These are phyloP conservation scores for Penicillium silybi DNA, from an alignment of 495 filamentous ascomycete species.

Conservation along the genomic window DNA sequence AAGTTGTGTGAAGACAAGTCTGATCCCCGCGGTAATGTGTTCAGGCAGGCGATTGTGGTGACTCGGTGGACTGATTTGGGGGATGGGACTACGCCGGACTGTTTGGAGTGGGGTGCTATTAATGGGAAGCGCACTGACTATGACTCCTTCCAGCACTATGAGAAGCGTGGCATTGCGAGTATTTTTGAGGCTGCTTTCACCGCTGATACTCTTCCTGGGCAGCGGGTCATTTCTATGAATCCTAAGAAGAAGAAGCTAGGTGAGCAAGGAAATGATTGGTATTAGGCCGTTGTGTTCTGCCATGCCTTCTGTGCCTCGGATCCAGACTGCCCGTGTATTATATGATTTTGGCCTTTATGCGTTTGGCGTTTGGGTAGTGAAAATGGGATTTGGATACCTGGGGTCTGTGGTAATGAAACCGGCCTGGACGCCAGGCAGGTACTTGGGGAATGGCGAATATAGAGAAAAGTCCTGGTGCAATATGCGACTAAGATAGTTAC, in stretches of 20 bases:
- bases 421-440: background rate
- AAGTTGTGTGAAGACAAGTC: slow-evolving; percentile 49
- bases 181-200: slow-evolving; percentile 54
- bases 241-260: slow-evolving; percentile 44
- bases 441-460: too few relatives aligned
- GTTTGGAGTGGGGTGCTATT: slow-evolving; percentile 47
- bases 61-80: slow-evolving; percentile 59
- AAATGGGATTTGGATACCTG: background rate
- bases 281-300: slow-evolving; percentile 26
- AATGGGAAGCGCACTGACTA: slow-evolving; percentile 42
- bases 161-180: slow-evolving; percentile 50
- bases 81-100: slow-evolving; percentile 41
- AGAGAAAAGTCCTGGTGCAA: too few relatives aligned
- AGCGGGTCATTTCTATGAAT: slow-evolving; percentile 54
- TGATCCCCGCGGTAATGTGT: slow-evolving; percentile 22
- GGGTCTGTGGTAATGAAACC: background rate
- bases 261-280: slow-evolving; percentile 48
- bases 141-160: slow-evolving; percentile 49
- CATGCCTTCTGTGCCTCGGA: background rate
- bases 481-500: background rate
- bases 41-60: slow-evolving; percentile 56
- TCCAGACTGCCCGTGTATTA: background rate
- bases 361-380: background rate
- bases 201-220: slow-evolving; percentile 51
- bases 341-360: background rate